phyloP scores from a whole-genome alignment of 345 rosid species.

The Syzygium aromaticum region DNA sequence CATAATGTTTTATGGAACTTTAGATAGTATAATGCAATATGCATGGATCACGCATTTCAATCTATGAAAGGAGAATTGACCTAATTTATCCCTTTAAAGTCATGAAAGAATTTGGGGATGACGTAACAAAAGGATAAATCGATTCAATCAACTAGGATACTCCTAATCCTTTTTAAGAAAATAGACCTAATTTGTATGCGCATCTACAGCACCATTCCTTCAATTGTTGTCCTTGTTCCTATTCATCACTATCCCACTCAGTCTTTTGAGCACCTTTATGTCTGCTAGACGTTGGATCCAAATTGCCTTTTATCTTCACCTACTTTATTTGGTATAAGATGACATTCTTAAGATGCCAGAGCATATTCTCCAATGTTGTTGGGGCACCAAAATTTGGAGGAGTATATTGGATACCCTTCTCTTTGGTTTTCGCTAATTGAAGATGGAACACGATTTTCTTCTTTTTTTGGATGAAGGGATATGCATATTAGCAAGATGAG shows the following conservation, averaged over 20 bases:
- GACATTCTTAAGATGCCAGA: not conserved
- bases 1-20: not conserved
- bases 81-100: not conserved
- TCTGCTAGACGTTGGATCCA: not conserved
- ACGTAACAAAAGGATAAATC: not conserved
- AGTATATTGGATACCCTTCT: too few species aligned
- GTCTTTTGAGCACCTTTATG: not conserved
- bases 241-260: not conserved
- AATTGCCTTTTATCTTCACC: not conserved
- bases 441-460: not conserved
- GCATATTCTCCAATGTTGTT: not conserved
- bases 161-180: not conserved
- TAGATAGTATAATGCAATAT: not conserved
- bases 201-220: not conserved
- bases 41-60: not conserved
- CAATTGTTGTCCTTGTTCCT: not conserved
- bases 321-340: not conserved
- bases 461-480: not conserved
- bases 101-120: not conserved
- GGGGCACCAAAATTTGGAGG: not conserved
- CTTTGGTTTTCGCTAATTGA: not conserved
- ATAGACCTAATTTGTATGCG: not conserved
- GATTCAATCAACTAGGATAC: not conserved
- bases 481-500: not conserved
- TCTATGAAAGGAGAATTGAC: not conserved